phyloP scores from a whole-genome alignment of 257 asterid genomes.

The Avicennia marina region DNA sequence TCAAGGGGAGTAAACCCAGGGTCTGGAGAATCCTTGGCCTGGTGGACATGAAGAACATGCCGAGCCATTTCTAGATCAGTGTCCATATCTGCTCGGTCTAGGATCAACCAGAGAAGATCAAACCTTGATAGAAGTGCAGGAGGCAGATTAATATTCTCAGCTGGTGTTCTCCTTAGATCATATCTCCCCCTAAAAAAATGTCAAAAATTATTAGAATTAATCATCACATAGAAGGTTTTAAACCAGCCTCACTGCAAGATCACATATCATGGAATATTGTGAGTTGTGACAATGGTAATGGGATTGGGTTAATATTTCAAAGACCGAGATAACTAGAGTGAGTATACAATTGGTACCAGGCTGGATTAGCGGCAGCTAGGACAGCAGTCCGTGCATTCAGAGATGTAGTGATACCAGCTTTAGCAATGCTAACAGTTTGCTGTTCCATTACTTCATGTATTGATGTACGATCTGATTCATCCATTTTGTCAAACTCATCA shows the following conservation, averaged over 20 bases:
- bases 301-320: background rate
- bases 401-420: conserved; percentile 99
- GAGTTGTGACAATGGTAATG: too few species aligned
- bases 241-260: background rate
- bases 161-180: conserved; percentile 93
- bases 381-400: conserved; percentile 97
- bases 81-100: conserved; percentile 98
- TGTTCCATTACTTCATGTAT: conserved; percentile 99
- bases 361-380: conserved; percentile 99
- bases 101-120: conserved; percentile 95
- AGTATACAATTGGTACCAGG: conserved; percentile 59
- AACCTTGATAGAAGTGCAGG: conserved; percentile 98
- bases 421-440: conserved; percentile 98
- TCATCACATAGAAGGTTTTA: background rate
- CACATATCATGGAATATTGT: background rate
- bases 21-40: conserved; percentile 92
- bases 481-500: conserved; percentile 99
- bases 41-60: conserved; percentile 96
- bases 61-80: conserved; percentile 98
- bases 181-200: conserved; percentile 74
- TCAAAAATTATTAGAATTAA: background rate
- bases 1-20: conserved; percentile 97
- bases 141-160: conserved; percentile 97
- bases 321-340: background rate
- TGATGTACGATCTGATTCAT: conserved; percentile 93